Evolutionary conservation across 306 rosid species (phyloP), one percentile per base, ranked within the genome.

Genomic region (Acacia crassicarpa): DNA sequence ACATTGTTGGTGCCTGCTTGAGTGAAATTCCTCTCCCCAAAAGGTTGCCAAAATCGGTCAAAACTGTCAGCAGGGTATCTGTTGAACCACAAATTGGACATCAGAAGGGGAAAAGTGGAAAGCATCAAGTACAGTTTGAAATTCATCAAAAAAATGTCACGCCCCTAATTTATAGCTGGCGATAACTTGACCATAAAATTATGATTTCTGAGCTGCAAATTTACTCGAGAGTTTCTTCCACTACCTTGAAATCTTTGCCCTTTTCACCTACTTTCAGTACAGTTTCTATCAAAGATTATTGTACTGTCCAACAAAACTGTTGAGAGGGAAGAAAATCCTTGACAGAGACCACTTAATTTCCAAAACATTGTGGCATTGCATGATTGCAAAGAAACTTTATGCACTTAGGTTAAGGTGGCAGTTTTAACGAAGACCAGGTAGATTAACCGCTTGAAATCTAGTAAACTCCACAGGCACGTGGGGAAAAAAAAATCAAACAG

Each of bases 21-120:
- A 76, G 83, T 33, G 25, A 80, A 73, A 78, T 67, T 82, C 15
- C 69, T 72, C 66, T 67, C 85, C 75, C 87, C 92, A 75, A 79
- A 89, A 40, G 97, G 87, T 85, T 19, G 85, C 99, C 98, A 93
- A 5, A 84, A 77, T 11, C 97, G 98, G 87, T 96, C 92, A 67
- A 91, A 96, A 66, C 68, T 86, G 85, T 96, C 99, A 85, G 92
- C 97, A 23, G 99, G 99, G 70, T 89, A 92, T 74, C 99, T 93
- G 87, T 68, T 63, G 40, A 62, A 46, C 32, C 62, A 71, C 25
- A 77, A 12, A 71, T 30, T 25, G 65, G 79, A 30, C 61, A 53
- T 80, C 56, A 84, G 71, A 61, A 27, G 12, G 63, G 5, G 65
- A 8, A 13, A 19, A 41, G 76, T 4, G 41, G 40, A 46, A 27